Base-by-base conservation (phyloP, 169 alveolate genomes). In the Sarcocystis neurona region DNA sequence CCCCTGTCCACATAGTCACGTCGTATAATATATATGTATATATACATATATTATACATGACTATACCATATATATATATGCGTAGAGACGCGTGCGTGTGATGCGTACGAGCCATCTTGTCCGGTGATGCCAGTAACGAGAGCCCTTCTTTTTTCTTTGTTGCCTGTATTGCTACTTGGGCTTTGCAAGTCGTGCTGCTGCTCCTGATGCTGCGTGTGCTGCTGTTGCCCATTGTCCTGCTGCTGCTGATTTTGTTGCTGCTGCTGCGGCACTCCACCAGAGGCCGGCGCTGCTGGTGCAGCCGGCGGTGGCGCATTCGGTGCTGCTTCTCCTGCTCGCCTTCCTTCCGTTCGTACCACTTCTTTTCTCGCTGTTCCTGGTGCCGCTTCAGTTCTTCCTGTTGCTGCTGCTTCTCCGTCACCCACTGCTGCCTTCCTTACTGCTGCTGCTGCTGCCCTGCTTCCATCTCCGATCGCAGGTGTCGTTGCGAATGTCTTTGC, bases 61-160 rank as follows among this genome's bases (percentile, higher is more conserved):
- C 8, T 18, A 50, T 8, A 10, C n/a, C 8, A 50, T 50, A 8
- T 50, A 18, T 18, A 8, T 50, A 10, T 18, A 18, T 10, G 39
- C 70, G 2, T 58, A 23, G 5, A 1, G 39, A 2, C 5, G 3
- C n/a, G 74, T 27, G 32, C 18, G 70, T 5, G 27, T 41, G 20
- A 6, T n/a, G 34, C 92, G 56, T 34, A 88, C 66, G 97, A 93
- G 63, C 98, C 98, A 60, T 96, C 98, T 79, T 96, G 96, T 44
- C 98, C 98, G 2, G 98, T 95, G 58, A 93, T 95, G 27, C 98
- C 98, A 30, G 96, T 95, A 30, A 96, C 93, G 32, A 94, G 82
- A 0, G 96, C 96, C 44, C 89, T 68, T 6, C 89, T 15, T 32
- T n/a, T 6, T 79, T 47, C 39, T 27, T 47, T 32, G 56, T 2